Base-by-base conservation (phyloP, 345 rosid species). In the Pugionium dolabratum region DNA sequence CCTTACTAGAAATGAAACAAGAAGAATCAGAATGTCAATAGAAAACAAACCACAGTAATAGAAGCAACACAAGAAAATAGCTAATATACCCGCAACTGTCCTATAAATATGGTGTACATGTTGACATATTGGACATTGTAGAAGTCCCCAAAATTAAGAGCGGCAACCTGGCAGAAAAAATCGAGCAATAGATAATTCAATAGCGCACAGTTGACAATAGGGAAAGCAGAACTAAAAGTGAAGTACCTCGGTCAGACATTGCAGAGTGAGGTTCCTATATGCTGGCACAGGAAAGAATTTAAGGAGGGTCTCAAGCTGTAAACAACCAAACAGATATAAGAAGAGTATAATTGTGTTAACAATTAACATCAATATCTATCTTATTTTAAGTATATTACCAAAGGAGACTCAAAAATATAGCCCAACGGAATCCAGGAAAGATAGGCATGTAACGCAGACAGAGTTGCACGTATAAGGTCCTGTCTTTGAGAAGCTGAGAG, bases 391-490 rank as follows among this genome's bases (percentile, higher is more conserved):
- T 40, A 39, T 75, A 82, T 64, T 84, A 91, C 99, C 92, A 91
- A 60, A 56, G 96, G 87, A 37, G 99, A 95, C 76, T 95, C 99
- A 84, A 95, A 95, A 74, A 95, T 95, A 78, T 95, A 95, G 73
- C 98, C 99, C 80, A 95, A 66, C 1, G 99, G 99, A 68, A 95
- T 95, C 99, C 99, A 91, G 3, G 99, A 95, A 74, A 95, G 98
- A 72, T 89, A 95, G 65, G 97, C 99, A 82, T 91, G 99, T 80
- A 95, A 77, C 6, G 99, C 89, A 63, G 99, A 89, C 45, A 95
- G 76, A 2, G 99, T 95, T 49, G 97, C 96, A 32, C 91, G 86
- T 73, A 88, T 85, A 59, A 91, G 98, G 81, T 95, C 99, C 65
- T 85, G 81, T 81, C 96, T 87, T 72, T 95, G 96, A 48, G 99